Evolutionary conservation across 2,329 filamentous ascomycete genomes (phyloP).

Genomic region (Remersonia thermophila): DNA sequence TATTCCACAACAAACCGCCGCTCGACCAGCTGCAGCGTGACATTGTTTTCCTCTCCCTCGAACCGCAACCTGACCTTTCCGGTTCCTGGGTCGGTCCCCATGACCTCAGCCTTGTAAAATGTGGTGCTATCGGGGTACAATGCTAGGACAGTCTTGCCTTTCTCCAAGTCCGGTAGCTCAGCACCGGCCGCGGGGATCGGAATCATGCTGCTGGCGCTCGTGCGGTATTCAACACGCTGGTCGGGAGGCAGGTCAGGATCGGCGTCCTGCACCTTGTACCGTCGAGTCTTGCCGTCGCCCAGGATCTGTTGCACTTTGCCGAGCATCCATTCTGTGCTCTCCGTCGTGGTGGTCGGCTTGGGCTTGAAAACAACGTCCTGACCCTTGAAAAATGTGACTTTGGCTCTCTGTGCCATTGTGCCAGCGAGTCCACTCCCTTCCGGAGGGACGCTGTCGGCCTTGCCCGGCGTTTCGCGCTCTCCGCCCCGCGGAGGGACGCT

Average conservation of each 20-base stretch:
- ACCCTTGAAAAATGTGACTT: conserved; percentile 46
- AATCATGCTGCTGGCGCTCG: conserved; percentile 64
- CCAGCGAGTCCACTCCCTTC: conserved; percentile 22
- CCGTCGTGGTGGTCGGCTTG: conserved; percentile 35
- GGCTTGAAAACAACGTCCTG: conserved; percentile 56
- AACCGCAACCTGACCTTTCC: conserved; percentile 56
- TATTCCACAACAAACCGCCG: conserved; percentile 68
- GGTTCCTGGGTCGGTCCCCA: conserved; percentile 46
- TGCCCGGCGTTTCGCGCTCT: conserved; percentile 41
- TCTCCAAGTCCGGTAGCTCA: conserved; percentile 47
- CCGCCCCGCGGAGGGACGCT: conserved; percentile 25
- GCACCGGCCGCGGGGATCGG: conserved; percentile 50
- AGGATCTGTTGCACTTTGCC: conserved; percentile 65
- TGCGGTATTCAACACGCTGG: conserved; percentile 56
- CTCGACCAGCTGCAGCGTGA: conserved; percentile 64
- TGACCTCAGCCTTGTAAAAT: conserved; percentile 74
- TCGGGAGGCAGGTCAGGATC: conserved; percentile 55
- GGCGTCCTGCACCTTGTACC: conserved; percentile 70
- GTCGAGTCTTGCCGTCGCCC: conserved; percentile 64
- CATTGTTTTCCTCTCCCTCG: conserved; percentile 64
- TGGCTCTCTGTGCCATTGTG: conserved; percentile 31
- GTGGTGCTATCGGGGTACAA: conserved; percentile 75
- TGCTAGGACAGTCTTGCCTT: conserved; percentile 62
- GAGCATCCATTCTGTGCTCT: conserved; percentile 56
- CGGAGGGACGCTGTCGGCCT: conserved; percentile 44